Percentiles rank a stretch among this genome's conserved stretches.
phyloP scores from a whole-genome alignment of 441 rosid species.

The Croton laevigatus region DNA sequence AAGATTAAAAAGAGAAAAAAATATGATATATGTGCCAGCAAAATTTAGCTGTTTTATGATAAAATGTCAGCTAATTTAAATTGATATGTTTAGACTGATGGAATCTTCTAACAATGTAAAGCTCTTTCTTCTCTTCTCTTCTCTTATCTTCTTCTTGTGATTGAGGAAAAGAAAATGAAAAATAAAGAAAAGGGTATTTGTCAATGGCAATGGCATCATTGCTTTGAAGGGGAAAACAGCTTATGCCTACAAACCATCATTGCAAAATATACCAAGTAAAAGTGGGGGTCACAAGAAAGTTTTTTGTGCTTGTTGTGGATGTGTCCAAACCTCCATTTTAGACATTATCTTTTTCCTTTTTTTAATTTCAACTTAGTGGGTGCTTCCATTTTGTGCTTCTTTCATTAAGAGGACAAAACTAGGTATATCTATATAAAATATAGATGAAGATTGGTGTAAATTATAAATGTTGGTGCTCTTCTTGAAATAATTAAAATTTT shows the following conservation, averaged over 20 bases:
- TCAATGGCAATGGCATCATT: slow-evolving; percentile 43
- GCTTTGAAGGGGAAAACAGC: slow-evolving; percentile 21
- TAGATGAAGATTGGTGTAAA: too few relatives aligned
- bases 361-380: slow-evolving; percentile 20
- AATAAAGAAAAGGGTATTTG: slow-evolving; percentile 25
- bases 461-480: too few relatives aligned
- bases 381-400: not conserved
- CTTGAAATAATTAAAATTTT: too few relatives aligned
- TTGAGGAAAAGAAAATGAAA: slow-evolving; percentile 36
- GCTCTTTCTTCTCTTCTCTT: not conserved
- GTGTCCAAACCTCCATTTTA: slow-evolving; percentile 20
- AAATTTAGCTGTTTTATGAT: slow-evolving; percentile 35
- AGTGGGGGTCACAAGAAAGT: slow-evolving; percentile 40
- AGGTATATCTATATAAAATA: too few relatives aligned
- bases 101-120: slow-evolving; percentile 53
- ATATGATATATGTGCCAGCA: slow-evolving; percentile 29
- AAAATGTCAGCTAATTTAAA: slow-evolving; percentile 31
- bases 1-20: slow-evolving; percentile 27
- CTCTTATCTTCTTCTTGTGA: slow-evolving; percentile 22
- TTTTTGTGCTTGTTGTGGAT: not conserved
- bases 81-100: slow-evolving; percentile 32
- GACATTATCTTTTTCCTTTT: slow-evolving; percentile 22
- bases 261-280: slow-evolving; percentile 25
- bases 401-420: not conserved
- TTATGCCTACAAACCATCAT: slow-evolving; percentile 37